phyloP scores from a whole-genome alignment of 139 green algal genomes.

The Auxenochlorella pyrenoidosa region DNA sequence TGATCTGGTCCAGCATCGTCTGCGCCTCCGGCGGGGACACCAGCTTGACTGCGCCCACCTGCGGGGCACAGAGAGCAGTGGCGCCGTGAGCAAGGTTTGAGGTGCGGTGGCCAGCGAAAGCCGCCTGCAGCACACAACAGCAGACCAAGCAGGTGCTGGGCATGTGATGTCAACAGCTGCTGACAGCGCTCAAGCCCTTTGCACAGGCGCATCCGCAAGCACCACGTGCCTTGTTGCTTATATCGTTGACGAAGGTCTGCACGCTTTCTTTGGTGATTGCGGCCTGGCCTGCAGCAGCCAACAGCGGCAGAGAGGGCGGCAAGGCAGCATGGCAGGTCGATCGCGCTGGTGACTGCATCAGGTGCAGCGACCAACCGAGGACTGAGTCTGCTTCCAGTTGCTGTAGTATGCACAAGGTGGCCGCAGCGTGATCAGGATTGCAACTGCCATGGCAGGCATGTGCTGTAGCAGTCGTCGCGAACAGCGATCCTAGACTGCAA shows the following conservation, averaged over 20 bases:
- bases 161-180: background rate
- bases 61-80: no score
- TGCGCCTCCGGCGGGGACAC: background rate
- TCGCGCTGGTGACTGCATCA: no score
- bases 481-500: background rate
- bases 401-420: no score
- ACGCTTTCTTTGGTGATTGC: background rate
- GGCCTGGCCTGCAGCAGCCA: background rate
- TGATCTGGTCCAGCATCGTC: slow-evolving; percentile 17
- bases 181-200: background rate
- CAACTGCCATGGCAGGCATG: background rate
- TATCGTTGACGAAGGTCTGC: background rate
- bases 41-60: background rate
- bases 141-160: background rate
- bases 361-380: no score
- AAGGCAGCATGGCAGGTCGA: background rate
- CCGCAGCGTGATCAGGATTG: background rate
- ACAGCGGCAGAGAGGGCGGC: background rate
- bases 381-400: no score
- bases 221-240: background rate
- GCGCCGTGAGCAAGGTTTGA: no score
- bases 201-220: no score
- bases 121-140: no score
- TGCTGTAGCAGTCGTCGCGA: background rate
- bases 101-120: no score